phyloP scores from a whole-genome alignment of 805 yeast species.

The Metschnikowia kunwiensis region DNA sequence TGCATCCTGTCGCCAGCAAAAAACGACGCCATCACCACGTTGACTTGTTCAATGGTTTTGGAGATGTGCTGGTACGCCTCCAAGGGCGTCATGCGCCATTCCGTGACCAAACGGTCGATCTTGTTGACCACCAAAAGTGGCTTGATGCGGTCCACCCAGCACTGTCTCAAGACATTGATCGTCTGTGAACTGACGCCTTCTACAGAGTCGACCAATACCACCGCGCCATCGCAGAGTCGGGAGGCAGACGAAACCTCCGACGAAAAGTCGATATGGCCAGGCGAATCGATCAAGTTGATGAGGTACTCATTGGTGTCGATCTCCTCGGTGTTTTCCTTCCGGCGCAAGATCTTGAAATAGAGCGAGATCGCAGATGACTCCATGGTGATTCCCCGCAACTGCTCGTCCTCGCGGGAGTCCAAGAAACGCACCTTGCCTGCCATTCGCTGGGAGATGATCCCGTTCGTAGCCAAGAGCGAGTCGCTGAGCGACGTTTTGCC shows the following conservation, averaged over 20 bases:
- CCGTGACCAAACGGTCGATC: slow-evolving; percentile 80
- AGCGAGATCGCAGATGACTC: slow-evolving; percentile 93
- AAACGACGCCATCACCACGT: slow-evolving; percentile 90
- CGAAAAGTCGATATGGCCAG: slow-evolving; percentile 98
- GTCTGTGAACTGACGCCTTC: slow-evolving; percentile 99
- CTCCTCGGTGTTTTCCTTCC: slow-evolving; percentile 28
- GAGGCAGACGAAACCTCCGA: slow-evolving; percentile 97
- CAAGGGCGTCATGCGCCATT: slow-evolving; percentile 72
- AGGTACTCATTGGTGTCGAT: slow-evolving; percentile 67
- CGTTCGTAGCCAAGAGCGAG: slow-evolving; percentile 89
- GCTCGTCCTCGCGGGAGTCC: slow-evolving; percentile 95
- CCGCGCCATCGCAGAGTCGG: slow-evolving; percentile 93
- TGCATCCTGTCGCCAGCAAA: slow-evolving; percentile 91
- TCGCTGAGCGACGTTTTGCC: slow-evolving; percentile 96
- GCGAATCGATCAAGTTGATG: slow-evolving; percentile 92
- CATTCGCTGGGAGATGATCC: slow-evolving; percentile 89
- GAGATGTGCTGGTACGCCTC: slow-evolving; percentile 84
- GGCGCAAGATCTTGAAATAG: slow-evolving; percentile 68
- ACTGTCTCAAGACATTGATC: slow-evolving; percentile 87
- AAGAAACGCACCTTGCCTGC: slow-evolving; percentile 93
- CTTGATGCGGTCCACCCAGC: slow-evolving; percentile 89
- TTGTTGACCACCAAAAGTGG: slow-evolving; percentile 89
- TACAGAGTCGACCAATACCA: slow-evolving; percentile 91
- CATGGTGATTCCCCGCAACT: slow-evolving; percentile 95
- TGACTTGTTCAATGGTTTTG: slow-evolving; percentile 85